phyloP scores from a whole-genome alignment of 257 asterid genomes.

The Jacaranda copaia region DNA sequence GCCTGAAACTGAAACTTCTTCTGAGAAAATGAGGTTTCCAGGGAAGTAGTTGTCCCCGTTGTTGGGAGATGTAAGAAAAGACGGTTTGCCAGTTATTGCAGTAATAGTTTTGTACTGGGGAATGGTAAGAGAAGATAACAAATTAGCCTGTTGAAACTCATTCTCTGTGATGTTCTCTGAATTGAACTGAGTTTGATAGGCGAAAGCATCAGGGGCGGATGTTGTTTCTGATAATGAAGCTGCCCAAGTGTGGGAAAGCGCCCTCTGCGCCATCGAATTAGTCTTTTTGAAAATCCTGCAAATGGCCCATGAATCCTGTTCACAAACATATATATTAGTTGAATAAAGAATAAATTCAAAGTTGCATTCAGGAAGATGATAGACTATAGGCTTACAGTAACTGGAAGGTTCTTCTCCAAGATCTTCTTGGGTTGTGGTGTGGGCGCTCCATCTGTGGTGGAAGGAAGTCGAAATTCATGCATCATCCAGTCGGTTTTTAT shows the following conservation, averaged over 20 bases:
- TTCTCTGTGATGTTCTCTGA: constrained; percentile 34
- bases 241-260: constrained; percentile 59
- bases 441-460: constrained; percentile 45
- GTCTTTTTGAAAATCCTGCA: constrained; percentile 84
- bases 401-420: constrained; percentile 57
- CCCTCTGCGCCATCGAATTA: constrained; percentile 62
- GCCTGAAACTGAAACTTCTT: constrained; percentile 39
- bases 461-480: constrained; percentile 83
- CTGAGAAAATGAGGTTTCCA: constrained; percentile 47
- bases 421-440: constrained; percentile 49
- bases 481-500: constrained; percentile 87
- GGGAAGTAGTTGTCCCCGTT: constrained; percentile 47
- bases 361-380: no score
- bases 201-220: constrained; percentile 45
- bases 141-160: constrained; percentile 38
- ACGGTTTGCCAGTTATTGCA: constrained; percentile 27
- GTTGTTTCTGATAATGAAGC: constrained; percentile 50
- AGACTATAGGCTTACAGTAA: constrained; percentile 48
- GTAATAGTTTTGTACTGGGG: constrained; percentile 37
- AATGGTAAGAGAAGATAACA: constrained; percentile 38
- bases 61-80: constrained; percentile 34
- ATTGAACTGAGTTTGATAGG: constrained; percentile 41
- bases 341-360: no score
- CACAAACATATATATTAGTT: not conserved
- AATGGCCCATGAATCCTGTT: constrained; percentile 84